A percentile compares a stretch with the other conserved stretches of the same genome.
These are phyloP conservation scores for Staphylotrichum longicolle DNA, from an alignment of 495 filamentous ascomycete species.

Conservation along the genomic window DNA sequence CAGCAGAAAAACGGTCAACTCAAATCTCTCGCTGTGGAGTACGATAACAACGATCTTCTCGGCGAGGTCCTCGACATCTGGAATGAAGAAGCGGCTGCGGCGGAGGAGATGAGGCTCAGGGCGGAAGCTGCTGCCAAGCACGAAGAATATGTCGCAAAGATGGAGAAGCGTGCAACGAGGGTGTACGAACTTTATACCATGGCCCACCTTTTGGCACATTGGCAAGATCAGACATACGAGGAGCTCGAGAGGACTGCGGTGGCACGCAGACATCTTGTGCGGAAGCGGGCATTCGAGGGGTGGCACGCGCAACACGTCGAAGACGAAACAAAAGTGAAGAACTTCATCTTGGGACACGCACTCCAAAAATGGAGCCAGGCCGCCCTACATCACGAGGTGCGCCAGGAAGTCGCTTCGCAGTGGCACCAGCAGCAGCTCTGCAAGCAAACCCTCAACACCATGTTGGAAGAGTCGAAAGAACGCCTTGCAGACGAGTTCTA, in stretches of 20 bases:
- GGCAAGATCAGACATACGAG: constrained; percentile 28
- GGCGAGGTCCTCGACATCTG: constrained; percentile 31
- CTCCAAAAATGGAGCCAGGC: constrained; percentile 33
- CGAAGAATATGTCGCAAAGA: constrained; percentile 25
- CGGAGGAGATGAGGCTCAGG: constrained; percentile 20
- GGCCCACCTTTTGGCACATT: constrained; percentile 22
- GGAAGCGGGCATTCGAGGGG: constrained; percentile 69
- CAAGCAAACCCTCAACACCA: constrained; percentile 16
- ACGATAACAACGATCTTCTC: constrained; percentile 29
- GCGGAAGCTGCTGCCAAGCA: constrained; percentile 26
- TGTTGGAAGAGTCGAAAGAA: constrained; percentile 27
- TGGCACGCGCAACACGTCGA: constrained; percentile 74
- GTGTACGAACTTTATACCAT: constrained; percentile 34
- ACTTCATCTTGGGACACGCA: constrained; percentile 55
- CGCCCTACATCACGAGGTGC: constrained; percentile 32
- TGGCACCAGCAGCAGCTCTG: constrained; percentile 20
- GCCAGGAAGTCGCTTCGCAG: constrained; percentile 26
- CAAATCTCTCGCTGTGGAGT: constrained; percentile 14
- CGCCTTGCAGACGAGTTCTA: constrained; percentile 27
- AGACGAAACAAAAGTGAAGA: constrained; percentile 69
- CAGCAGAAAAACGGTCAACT: constrained; percentile 18
- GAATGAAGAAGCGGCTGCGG: constrained; percentile 19
- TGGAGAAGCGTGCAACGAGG: constrained; percentile 33
- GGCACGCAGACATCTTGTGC: constrained; percentile 66
- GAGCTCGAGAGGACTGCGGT: constrained; percentile 51